Conservation (phyloP, 345 rosid genomes). For the Euclidium syriacum region DNA sequence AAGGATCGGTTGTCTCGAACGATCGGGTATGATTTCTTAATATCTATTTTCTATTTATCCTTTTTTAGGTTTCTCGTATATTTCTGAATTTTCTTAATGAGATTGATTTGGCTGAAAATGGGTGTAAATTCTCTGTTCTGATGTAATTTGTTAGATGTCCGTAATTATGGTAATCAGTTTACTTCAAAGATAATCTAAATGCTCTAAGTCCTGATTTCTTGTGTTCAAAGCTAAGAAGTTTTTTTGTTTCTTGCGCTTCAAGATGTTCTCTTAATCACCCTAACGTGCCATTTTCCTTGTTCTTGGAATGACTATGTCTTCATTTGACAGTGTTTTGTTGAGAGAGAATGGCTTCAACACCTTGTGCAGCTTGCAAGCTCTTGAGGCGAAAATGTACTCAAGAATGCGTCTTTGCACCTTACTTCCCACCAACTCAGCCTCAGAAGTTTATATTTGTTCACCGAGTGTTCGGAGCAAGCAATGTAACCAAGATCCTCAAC, state of each 20-base stretch:
- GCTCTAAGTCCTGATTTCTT: not conserved
- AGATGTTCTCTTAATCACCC: not conserved
- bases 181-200: not conserved
- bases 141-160: not conserved
- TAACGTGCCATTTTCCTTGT: not conserved
- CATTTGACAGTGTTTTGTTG: not conserved
- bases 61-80: not conserved
- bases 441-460: constrained; percentile 58
- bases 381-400: constrained; percentile 69
- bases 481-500: constrained; percentile 64
- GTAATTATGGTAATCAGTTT: not conserved
- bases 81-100: not conserved
- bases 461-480: constrained; percentile 67
- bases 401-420: constrained; percentile 80
- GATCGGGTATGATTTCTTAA: not conserved
- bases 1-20: not conserved
- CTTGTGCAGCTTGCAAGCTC: constrained; percentile 86
- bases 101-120: not conserved
- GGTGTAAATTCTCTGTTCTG: not conserved
- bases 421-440: constrained; percentile 74
- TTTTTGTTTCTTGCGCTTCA: not conserved
- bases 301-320: not conserved
- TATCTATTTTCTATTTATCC: not conserved
- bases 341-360: constrained; percentile 54
- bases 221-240: not conserved